Percentiles rank a stretch among this genome's conserved stretches.
Conservation (phyloP, 208 protist genomes). For the Leishmania martiniquensis region DNA sequence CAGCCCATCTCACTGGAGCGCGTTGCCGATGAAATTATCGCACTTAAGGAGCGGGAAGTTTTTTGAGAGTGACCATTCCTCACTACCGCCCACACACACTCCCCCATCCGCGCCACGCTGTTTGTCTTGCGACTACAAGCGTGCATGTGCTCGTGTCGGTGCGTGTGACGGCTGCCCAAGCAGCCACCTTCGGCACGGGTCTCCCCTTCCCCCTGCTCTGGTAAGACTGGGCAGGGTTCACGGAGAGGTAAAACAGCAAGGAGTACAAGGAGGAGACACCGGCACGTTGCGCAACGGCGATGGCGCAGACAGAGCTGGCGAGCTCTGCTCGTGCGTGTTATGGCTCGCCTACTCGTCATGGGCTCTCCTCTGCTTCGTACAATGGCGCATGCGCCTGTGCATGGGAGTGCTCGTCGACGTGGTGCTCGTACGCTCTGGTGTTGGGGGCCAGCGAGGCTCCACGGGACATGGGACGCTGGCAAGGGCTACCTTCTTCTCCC, state of each 20-base stretch:
- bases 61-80: constrained; percentile 24
- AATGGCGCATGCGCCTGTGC: not conserved
- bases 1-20: constrained; percentile 25
- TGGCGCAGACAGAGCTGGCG: not conserved
- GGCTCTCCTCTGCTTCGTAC: not conserved
- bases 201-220: not conserved
- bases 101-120: not conserved
- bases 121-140: no score
- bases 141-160: no score
- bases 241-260: not conserved
- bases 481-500: not conserved
- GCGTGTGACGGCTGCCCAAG: not conserved
- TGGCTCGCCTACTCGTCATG: not conserved
- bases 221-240: not conserved
- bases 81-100: not conserved
- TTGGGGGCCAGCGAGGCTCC: not conserved
- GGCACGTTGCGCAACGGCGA: not conserved
- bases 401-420: not conserved
- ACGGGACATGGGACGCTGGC: not conserved
- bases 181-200: not conserved
- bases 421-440: not conserved
- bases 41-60: constrained; percentile 48
- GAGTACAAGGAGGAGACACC: not conserved
- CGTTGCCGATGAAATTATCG: constrained; percentile 43
- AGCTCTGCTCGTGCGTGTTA: not conserved